Evolutionary conservation across 176 grass and related monocot genomes (phyloP).

Genomic region (Eleusine indica): DNA sequence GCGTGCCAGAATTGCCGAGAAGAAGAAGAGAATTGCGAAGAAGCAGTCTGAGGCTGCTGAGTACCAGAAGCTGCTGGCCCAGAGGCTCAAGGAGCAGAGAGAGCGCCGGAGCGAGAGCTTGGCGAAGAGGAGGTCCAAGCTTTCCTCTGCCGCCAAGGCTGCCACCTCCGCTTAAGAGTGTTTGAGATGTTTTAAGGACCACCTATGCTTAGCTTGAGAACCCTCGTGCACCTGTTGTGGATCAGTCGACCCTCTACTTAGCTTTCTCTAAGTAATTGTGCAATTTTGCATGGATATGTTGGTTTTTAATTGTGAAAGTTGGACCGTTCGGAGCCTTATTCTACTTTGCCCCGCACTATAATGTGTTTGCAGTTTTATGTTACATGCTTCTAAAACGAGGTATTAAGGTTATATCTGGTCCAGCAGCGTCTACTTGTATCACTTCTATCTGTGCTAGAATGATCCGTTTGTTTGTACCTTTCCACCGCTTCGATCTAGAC

Average conservation of each 20-base stretch:
- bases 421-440: background rate
- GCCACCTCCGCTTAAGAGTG: conserved; percentile 39
- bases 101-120: conserved; percentile 81
- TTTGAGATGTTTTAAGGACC: conserved; percentile 32
- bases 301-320: conserved; percentile 30
- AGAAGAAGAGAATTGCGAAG: conserved; percentile 95
- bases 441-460: too few relatives aligned
- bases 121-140: conserved; percentile 92
- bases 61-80: conserved; percentile 93
- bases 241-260: conserved; percentile 22
- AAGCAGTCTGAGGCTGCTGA: conserved; percentile 84
- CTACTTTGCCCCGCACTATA: background rate
- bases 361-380: background rate
- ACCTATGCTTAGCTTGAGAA: conserved; percentile 19
- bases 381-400: background rate
- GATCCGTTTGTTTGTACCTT: too few relatives aligned
- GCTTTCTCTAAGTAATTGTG: conserved; percentile 37
- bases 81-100: conserved; percentile 87
- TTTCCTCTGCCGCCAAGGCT: conserved; percentile 65
- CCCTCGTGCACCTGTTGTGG: conserved; percentile 20
- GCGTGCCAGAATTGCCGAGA: conserved; percentile 77
- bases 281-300: conserved; percentile 42
- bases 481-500: too few relatives aligned
- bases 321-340: background rate
- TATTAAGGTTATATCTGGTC: background rate